Evolutionary conservation across 73 alveolate genomes (phyloP).

Genomic region (Stentor roeselii): DNA sequence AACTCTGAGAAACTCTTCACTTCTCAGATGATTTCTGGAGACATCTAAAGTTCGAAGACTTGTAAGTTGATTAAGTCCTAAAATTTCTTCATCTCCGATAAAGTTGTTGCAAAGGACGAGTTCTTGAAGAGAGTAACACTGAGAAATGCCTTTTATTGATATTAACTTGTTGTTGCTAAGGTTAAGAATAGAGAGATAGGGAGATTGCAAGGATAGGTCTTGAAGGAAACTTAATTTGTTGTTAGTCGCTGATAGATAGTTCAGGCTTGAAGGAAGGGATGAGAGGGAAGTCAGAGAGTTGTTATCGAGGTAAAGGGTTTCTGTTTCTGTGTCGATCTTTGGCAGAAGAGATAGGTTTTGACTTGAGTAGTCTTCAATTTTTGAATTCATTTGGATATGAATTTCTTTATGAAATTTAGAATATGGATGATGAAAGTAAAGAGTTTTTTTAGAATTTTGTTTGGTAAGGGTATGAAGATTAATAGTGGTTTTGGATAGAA

Average conservation of each 20-base stretch:
- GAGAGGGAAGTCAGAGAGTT: background rate
- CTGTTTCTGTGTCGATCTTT: background rate
- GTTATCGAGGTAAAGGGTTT: background rate
- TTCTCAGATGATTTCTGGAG: background rate
- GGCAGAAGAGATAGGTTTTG: background rate
- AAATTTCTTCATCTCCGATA: background rate
- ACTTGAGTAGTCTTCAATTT: background rate
- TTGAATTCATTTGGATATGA: no score
- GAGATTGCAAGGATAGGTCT: background rate
- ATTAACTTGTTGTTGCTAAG: background rate
- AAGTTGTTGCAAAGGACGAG: background rate
- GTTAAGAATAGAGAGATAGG: background rate
- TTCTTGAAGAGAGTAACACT: background rate
- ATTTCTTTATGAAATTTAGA: no score
- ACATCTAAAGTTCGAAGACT: background rate
- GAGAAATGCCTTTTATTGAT: background rate
- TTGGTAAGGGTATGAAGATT: no score
- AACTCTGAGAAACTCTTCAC: background rate
- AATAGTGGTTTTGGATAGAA: no score
- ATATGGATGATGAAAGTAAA: no score
- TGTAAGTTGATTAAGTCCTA: background rate
- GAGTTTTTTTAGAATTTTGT: no score
- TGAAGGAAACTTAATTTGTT: conserved; percentile 2
- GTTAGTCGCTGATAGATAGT: background rate
- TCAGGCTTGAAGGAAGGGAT: background rate